These are phyloP conservation scores for Fusarium incarnatum DNA, from an alignment of 2,329 filamentous ascomycete species.

Conservation along the genomic window DNA sequence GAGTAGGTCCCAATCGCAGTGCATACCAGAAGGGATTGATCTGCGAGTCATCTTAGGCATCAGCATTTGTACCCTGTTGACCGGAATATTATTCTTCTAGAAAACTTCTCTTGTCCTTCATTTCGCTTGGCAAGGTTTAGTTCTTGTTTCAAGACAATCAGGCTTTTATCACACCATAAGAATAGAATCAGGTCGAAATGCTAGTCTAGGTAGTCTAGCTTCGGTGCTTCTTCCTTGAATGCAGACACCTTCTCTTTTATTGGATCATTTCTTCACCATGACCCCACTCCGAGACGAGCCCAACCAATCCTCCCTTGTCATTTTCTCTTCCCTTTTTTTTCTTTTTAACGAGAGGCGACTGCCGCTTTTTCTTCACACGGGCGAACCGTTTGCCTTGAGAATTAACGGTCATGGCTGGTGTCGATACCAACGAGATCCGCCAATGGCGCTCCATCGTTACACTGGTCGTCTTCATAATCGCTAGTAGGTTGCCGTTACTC, in stretches of 20 bases:
- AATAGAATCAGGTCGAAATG: not conserved
- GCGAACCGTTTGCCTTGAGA: not conserved
- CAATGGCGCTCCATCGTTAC: conserved; percentile 78
- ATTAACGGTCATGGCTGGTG: conserved; percentile 21
- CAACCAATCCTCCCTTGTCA: not conserved
- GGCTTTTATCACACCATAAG: not conserved
- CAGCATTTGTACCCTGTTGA: conserved; percentile 13
- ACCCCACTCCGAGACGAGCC: not conserved
- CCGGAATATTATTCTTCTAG: conserved; percentile 14
- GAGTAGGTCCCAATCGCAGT: not conserved
- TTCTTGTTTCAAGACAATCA: not conserved
- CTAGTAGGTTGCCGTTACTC: conserved; percentile 67
- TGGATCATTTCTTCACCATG: not conserved
- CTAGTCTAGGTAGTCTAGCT: not conserved
- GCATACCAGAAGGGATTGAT: not conserved
- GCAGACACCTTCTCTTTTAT: not conserved
- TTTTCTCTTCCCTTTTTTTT: not conserved
- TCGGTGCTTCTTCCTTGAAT: conserved; percentile 5
- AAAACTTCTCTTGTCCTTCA: conserved; percentile 1
- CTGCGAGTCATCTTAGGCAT: conserved; percentile 12
- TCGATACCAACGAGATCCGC: conserved; percentile 58
- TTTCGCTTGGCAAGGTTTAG: not conserved
- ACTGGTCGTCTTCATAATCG: conserved; percentile 74
- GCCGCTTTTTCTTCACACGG: not conserved
- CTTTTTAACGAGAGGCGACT: not conserved